Evolutionary conservation across 495 filamentous ascomycete genomes (phyloP).

Genomic region (Neurospora sp.): DNA sequence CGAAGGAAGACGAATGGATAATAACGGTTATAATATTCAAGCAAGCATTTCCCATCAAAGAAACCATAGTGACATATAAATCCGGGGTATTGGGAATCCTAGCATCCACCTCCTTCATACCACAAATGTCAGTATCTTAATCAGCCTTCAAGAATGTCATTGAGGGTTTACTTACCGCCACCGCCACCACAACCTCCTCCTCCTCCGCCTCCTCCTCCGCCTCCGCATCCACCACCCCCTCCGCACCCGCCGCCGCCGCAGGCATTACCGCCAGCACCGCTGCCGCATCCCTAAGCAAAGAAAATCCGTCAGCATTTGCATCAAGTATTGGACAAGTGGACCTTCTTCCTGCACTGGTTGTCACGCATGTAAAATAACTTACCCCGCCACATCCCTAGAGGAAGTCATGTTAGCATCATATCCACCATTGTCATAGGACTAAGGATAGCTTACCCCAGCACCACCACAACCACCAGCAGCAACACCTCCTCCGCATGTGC

Average conservation of each 20-base stretch:
- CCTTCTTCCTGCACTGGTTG: neutral
- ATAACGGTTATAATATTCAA: neutral
- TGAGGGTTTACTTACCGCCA: neutral
- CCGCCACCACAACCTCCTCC: slow-evolving; percentile 1
- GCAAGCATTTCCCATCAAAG: neutral
- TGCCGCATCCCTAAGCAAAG: slow-evolving; percentile 38
- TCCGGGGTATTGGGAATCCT: neutral
- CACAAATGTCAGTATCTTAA: neutral
- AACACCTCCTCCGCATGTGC: slow-evolving; percentile 25
- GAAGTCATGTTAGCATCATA: neutral
- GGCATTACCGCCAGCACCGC: slow-evolving; percentile 44
- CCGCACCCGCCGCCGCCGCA: slow-evolving; percentile 36
- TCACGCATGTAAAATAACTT: neutral
- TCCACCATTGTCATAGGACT: neutral
- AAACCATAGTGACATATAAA: neutral
- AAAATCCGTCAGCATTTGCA: neutral
- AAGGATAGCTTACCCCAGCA: slow-evolving; percentile 5
- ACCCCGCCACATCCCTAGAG: slow-evolving; percentile 7
- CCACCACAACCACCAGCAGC: slow-evolving; percentile 26
- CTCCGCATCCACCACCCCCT: slow-evolving; percentile 29
- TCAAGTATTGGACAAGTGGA: neutral
- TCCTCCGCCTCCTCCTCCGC: slow-evolving; percentile 16
- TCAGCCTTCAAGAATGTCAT: neutral
- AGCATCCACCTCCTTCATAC: neutral
- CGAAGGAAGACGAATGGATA: neutral